These are phyloP conservation scores for Naganishia cerealis DNA, from an alignment of 1,284 basidiomycete species.

Conservation along the genomic window DNA sequence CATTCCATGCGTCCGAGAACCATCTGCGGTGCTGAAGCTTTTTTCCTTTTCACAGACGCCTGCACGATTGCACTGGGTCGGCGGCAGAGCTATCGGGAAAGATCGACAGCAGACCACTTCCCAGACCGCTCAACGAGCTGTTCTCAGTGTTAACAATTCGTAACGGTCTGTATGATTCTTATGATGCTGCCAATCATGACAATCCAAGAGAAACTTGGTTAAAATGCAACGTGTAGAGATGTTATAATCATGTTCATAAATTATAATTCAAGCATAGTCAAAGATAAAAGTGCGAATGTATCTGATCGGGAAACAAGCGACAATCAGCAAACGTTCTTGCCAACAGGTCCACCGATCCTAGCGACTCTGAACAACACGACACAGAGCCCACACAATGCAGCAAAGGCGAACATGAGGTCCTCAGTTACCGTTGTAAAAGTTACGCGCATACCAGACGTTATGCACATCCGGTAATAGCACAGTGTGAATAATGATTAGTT, in stretches of 20 bases:
- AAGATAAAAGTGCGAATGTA: not conserved
- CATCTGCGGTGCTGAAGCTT: too few relatives aligned
- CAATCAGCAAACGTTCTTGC: not conserved
- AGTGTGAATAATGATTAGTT: constrained; percentile 32
- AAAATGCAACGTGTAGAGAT: not conserved
- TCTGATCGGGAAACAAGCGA: constrained; percentile 2
- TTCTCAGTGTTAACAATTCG: too few relatives aligned
- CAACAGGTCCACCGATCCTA: not conserved
- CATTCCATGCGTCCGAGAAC: too few relatives aligned
- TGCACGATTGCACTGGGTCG: too few relatives aligned
- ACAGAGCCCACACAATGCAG: not conserved
- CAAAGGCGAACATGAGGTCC: constrained; percentile 20
- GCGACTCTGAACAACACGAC: not conserved
- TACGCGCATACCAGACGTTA: constrained; percentile 31
- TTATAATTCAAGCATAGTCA: not conserved
- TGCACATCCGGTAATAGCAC: constrained; percentile 29
- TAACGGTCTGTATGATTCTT: too few relatives aligned
- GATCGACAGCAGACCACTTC: too few relatives aligned
- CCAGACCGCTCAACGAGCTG: too few relatives aligned
- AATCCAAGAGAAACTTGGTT: too few relatives aligned
- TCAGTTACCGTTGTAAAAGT: constrained; percentile 31
- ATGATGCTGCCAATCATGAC: too few relatives aligned
- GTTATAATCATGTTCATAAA: not conserved
- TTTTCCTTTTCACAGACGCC: too few relatives aligned
- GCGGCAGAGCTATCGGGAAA: too few relatives aligned